These are phyloP conservation scores for Colletotrichum magnum DNA, from an alignment of 2,329 filamentous ascomycete genomes.

Conservation along the genomic window DNA sequence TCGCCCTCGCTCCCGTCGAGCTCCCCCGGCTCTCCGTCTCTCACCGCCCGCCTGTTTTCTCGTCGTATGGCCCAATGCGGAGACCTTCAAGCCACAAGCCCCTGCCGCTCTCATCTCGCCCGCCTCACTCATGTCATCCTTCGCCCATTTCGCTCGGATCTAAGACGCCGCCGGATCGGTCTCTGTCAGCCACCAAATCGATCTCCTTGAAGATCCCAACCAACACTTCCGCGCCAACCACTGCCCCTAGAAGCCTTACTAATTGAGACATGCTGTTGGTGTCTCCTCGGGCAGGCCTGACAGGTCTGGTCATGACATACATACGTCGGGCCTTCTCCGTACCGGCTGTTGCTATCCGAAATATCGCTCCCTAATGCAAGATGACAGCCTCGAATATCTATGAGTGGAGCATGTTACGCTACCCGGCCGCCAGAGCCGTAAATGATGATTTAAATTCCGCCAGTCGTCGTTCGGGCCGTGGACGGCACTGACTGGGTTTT, in stretches of 20 bases:
- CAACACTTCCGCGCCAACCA: constrained; percentile 12
- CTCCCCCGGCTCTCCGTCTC: not conserved
- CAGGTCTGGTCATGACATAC: not conserved
- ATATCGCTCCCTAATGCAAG: not conserved
- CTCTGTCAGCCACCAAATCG: constrained; percentile 22
- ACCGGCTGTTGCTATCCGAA: not conserved
- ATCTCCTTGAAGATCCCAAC: constrained; percentile 7
- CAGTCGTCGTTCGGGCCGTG: constrained; percentile 27
- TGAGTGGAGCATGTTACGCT: not conserved
- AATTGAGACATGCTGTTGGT: not conserved
- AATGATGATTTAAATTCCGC: constrained; percentile 7
- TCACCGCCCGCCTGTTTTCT: constrained; percentile 21
- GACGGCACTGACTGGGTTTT: constrained; percentile 6
- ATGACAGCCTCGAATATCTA: constrained; percentile 7
- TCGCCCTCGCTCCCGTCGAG: not conserved
- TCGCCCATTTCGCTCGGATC: constrained; percentile 21
- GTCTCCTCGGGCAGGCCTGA: constrained; percentile 8
- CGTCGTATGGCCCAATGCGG: constrained; percentile 2
- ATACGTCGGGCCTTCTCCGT: constrained; percentile 17
- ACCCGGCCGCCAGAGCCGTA: constrained; percentile 8
- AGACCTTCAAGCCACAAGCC: constrained; percentile 8
- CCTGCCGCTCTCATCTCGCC: constrained; percentile 2
- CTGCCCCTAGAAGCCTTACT: constrained; percentile 27
- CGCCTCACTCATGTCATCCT: constrained; percentile 28
- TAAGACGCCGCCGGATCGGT: constrained; percentile 16